Percentiles rank a stretch among this genome's conserved stretches.
Conservation (phyloP, 345 rosid species). For the Trapa bicornis region DNA sequence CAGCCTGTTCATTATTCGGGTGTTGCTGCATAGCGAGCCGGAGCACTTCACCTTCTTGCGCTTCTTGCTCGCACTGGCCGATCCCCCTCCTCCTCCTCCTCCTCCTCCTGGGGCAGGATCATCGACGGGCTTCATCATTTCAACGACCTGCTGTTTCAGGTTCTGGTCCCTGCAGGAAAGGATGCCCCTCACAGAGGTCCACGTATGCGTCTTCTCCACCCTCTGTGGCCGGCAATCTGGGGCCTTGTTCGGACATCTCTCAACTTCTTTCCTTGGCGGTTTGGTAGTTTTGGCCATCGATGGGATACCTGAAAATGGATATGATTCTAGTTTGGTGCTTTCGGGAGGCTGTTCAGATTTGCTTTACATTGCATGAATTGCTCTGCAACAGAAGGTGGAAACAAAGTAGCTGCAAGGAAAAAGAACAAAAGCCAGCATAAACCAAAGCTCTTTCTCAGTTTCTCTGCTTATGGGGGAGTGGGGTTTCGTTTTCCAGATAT, state of each 20-base stretch:
- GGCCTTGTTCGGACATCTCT: slow-evolving; percentile 1
- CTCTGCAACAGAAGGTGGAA: neutral
- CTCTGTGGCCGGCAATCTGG: neutral
- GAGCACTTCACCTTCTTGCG: slow-evolving; percentile 24
- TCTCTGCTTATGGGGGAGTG: neutral
- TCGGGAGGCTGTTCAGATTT: neutral
- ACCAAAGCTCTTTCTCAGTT: neutral
- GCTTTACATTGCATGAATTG: neutral
- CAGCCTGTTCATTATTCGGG: slow-evolving; percentile 46
- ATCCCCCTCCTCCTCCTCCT: neutral
- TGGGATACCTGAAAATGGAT: neutral
- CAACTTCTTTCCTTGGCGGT: neutral
- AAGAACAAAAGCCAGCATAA: neutral
- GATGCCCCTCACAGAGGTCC: slow-evolving; percentile 6
- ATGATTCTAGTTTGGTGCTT: too few relatives aligned
- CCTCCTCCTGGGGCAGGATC: neutral
- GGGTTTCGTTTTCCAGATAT: neutral
- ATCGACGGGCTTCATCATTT: slow-evolving; percentile 4
- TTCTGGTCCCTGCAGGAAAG: slow-evolving; percentile 7
- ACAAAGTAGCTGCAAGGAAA: neutral
- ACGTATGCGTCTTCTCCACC: slow-evolving; percentile 4
- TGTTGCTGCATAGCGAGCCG: slow-evolving; percentile 69
- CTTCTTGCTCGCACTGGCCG: slow-evolving; percentile 3
- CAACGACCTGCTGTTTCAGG: slow-evolving; percentile 6
- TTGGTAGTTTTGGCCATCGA: neutral